Percentiles rank a stretch among this genome's conserved stretches.
These are phyloP conservation scores for Lactarius evosmus DNA, from an alignment of 768 basidiomycete genomes.

Conservation along the genomic window DNA sequence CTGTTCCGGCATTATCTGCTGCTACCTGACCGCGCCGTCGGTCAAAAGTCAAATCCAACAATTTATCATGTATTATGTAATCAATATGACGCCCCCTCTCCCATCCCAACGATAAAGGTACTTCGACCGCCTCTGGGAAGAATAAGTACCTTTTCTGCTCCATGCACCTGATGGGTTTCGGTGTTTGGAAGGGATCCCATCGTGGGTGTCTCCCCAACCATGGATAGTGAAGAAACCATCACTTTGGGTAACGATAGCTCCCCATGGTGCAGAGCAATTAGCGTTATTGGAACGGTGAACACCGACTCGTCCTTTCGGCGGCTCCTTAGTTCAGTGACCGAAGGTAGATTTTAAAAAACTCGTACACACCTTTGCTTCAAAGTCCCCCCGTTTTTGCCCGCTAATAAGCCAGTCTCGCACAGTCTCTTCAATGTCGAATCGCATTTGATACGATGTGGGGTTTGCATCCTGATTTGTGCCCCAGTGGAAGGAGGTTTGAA, in stretches of 20 bases:
- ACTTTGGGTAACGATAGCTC: conserved; percentile 75
- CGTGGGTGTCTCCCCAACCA: conserved; percentile 44
- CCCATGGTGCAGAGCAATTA: conserved; percentile 88
- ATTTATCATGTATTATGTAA: conserved; percentile 5
- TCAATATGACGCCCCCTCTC: conserved; percentile 30
- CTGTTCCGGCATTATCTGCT: not conserved
- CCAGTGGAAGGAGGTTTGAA: conserved; percentile 81
- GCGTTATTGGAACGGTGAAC: conserved; percentile 58
- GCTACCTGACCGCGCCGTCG: not conserved
- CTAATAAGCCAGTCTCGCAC: conserved; percentile 87
- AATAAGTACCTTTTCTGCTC: conserved; percentile 76
- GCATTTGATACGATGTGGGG: conserved; percentile 49
- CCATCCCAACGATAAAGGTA: conserved; percentile 80
- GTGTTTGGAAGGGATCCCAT: conserved; percentile 64
- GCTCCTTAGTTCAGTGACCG: not conserved
- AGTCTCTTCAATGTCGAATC: conserved; percentile 80
- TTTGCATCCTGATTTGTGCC: conserved; percentile 44
- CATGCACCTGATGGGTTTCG: conserved; percentile 83
- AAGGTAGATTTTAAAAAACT: not conserved
- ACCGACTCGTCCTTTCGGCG: conserved; percentile 56
- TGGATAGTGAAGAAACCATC: conserved; percentile 55
- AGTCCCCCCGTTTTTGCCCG: conserved; percentile 84
- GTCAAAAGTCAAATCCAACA: not conserved
- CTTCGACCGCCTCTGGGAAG: conserved; percentile 79
- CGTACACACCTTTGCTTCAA: conserved; percentile 59